phyloP scores from a whole-genome alignment of 305 asterid genomes.

The Rubia occidens region DNA sequence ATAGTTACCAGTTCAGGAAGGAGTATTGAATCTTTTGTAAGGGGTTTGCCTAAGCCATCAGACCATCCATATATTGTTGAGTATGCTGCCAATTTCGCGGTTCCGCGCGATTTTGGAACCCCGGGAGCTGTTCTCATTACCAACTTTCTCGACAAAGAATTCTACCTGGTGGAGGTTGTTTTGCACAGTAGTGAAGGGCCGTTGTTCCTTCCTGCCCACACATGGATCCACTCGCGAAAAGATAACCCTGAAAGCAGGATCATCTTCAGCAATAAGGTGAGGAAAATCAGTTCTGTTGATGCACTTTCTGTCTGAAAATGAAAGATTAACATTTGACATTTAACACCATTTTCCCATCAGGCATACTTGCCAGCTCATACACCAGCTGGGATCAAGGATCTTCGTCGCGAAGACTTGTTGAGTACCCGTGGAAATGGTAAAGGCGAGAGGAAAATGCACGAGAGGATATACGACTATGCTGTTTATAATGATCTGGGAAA shows the following conservation, averaged over 20 bases:
- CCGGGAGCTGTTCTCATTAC: slow-evolving; percentile 68
- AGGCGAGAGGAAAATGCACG: slow-evolving; percentile 58
- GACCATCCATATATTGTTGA: slow-evolving; percentile 47
- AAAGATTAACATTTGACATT: neutral
- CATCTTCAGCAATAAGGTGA: slow-evolving; percentile 63
- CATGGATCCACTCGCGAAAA: slow-evolving; percentile 72
- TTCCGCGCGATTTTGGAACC: slow-evolving; percentile 54
- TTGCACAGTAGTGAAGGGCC: slow-evolving; percentile 58
- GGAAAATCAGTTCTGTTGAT: slow-evolving; percentile 1
- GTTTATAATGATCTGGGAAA: slow-evolving; percentile 73
- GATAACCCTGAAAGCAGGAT: slow-evolving; percentile 57
- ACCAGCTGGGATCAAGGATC: slow-evolving; percentile 61
- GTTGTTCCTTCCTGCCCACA: slow-evolving; percentile 45
- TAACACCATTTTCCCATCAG: slow-evolving; percentile 19
- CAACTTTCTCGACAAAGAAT: slow-evolving; percentile 61
- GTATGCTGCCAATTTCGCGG: slow-evolving; percentile 47
- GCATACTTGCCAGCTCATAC: slow-evolving; percentile 69
- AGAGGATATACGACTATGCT: slow-evolving; percentile 67
- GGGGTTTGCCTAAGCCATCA: slow-evolving; percentile 55
- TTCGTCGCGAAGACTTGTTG: slow-evolving; percentile 48
- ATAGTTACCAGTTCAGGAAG: slow-evolving; percentile 57
- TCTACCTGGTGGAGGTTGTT: slow-evolving; percentile 51
- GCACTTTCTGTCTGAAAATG: neutral
- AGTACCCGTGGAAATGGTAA: slow-evolving; percentile 59
- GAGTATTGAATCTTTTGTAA: slow-evolving; percentile 48